Percentiles rank a stretch among this genome's conserved stretches.
phyloP scores from a whole-genome alignment of 2,329 filamentous ascomycete species.

The Thelonectria rubi region DNA sequence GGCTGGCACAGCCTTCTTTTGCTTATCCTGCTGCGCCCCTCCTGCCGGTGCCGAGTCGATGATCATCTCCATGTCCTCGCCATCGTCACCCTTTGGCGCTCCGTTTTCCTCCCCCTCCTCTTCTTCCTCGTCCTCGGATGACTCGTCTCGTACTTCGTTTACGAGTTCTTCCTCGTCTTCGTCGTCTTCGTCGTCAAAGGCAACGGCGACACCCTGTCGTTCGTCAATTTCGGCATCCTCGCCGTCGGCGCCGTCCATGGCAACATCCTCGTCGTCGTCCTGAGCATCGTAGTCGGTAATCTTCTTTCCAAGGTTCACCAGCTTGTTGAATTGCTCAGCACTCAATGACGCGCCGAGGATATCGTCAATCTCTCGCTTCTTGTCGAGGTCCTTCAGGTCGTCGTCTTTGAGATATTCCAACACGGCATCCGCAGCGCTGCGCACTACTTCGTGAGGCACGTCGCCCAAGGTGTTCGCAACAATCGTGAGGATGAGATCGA shows the following conservation, averaged over 20 bases:
- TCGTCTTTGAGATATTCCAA: constrained; percentile 95
- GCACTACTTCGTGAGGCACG: constrained; percentile 88
- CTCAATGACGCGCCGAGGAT: constrained; percentile 84
- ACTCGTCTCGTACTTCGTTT: constrained; percentile 88
- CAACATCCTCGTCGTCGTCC: constrained; percentile 91
- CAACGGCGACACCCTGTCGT: constrained; percentile 94
- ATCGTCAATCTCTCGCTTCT: constrained; percentile 97
- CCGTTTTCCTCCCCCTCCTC: constrained; percentile 69
- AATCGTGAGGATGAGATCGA: constrained; percentile 91
- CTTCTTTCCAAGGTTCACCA: constrained; percentile 97
- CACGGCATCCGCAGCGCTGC: constrained; percentile 92
- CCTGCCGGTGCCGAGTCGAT: constrained; percentile 72
- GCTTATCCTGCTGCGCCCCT: constrained; percentile 57
- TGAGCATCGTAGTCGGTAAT: constrained; percentile 98
- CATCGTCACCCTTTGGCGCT: constrained; percentile 60
- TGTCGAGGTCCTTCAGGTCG: constrained; percentile 95
- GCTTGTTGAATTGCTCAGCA: constrained; percentile 93
- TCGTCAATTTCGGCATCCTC: constrained; percentile 85
- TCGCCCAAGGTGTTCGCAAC: constrained; percentile 90
- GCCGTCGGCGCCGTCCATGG: constrained; percentile 71
- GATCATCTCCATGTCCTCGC: constrained; percentile 83
- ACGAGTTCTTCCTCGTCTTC: constrained; percentile 85
- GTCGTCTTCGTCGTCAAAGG: constrained; percentile 92
- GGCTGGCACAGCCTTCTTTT: constrained; percentile 74
- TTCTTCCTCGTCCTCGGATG: constrained; percentile 81